phyloP scores from a whole-genome alignment of 441 rosid genomes.

The Brassica balearica region DNA sequence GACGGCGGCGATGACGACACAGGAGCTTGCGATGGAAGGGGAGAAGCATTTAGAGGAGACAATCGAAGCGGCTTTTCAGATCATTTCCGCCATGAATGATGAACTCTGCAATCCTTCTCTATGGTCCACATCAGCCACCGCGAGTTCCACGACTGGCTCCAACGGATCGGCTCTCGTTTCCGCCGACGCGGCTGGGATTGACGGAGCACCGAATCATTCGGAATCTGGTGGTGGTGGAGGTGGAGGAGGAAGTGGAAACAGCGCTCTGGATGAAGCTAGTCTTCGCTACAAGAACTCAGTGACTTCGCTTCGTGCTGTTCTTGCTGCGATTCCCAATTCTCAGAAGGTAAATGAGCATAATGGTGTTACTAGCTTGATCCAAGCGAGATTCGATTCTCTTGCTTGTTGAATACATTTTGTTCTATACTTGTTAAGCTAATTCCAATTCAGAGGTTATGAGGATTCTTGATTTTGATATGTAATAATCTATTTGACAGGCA shows the following conservation, averaged over 20 bases:
- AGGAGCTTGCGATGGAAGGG: conserved; percentile 89
- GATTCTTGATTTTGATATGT: background rate
- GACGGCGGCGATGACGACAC: conserved; percentile 42
- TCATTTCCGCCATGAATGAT: conserved; percentile 89
- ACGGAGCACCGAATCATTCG: conserved; percentile 44
- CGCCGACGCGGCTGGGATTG: conserved; percentile 43
- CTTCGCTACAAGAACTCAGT: conserved; percentile 42
- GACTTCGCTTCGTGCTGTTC: conserved; percentile 42
- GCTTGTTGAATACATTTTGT: conserved; percentile 5
- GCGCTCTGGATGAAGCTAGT: conserved; percentile 44
- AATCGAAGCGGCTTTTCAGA: conserved; percentile 82
- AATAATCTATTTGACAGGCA: conserved; percentile 47
- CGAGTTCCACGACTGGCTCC: conserved; percentile 33
- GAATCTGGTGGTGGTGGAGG: conserved; percentile 43
- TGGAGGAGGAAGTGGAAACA: conserved; percentile 38
- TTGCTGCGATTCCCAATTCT: conserved; percentile 38
- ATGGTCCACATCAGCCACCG: conserved; percentile 66
- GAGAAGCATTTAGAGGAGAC: conserved; percentile 90
- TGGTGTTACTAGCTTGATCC: conserved; percentile 10
- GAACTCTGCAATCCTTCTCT: conserved; percentile 90
- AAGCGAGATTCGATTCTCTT: background rate
- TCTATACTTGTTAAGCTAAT: background rate
- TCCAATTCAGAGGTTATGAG: conserved; percentile 6
- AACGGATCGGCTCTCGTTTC: conserved; percentile 36
- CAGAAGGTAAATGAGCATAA: conserved; percentile 32